Conservation (phyloP, 768 basidiomycete genomes). For the Pleurotus djamor region DNA sequence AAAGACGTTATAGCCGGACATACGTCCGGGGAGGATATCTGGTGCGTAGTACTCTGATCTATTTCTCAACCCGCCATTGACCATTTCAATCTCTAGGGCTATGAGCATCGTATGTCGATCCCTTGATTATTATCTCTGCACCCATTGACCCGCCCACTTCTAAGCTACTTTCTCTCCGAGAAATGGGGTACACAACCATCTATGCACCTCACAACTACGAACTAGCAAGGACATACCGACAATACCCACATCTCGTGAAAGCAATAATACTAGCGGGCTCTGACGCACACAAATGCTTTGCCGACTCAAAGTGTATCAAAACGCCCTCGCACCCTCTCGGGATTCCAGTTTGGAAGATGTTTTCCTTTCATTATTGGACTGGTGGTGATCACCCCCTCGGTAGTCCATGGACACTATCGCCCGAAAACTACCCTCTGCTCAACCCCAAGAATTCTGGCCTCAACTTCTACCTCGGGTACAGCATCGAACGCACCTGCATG, state of each 20-base stretch:
- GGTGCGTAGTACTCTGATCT: slow-evolving; percentile 16
- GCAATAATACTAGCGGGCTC: slow-evolving; percentile 13
- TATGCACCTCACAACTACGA: slow-evolving; percentile 1
- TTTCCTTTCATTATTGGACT: slow-evolving; percentile 25
- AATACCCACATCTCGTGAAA: slow-evolving; percentile 28
- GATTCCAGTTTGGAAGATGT: slow-evolving; percentile 34
- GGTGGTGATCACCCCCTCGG: slow-evolving; percentile 13
- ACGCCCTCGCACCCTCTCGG: slow-evolving; percentile 23
- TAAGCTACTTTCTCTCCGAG: slow-evolving; percentile 20
- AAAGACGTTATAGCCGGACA: slow-evolving; percentile 14
- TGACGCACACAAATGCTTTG: neutral
- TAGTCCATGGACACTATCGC: slow-evolving; percentile 23
- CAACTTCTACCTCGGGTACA: slow-evolving; percentile 21
- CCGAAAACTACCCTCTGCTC: neutral
- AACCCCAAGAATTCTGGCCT: neutral
- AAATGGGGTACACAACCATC: slow-evolving; percentile 16
- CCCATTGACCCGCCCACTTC: slow-evolving; percentile 6
- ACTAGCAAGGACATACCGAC: neutral
- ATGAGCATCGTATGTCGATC: slow-evolving; percentile 15
- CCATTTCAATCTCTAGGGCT: slow-evolving; percentile 14
- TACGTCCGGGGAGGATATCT: slow-evolving; percentile 27
- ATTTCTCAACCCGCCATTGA: neutral
- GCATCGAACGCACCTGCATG: slow-evolving; percentile 25
- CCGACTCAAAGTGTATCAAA: slow-evolving; percentile 19
- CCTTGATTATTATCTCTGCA: neutral